These are phyloP conservation scores for Blastocystis sp. DNA, from an alignment of 352 stramenopile species.

Conservation along the genomic window DNA sequence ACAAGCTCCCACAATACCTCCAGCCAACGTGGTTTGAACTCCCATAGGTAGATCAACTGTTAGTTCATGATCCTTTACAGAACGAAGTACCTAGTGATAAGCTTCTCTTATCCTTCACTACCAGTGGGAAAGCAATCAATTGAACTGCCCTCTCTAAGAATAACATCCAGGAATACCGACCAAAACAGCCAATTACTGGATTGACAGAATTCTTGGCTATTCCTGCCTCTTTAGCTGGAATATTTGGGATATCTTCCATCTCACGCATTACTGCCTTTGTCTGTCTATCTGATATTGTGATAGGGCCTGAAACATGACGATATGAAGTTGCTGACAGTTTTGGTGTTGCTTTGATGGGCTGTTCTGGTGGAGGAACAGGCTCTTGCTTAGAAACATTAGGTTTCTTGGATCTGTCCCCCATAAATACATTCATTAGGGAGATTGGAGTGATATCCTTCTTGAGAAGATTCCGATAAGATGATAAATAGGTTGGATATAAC, in stretches of 20 bases:
- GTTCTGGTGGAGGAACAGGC: background rate
- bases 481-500: slow-evolving; percentile 49
- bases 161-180: slow-evolving; percentile 10
- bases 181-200: slow-evolving; percentile 1
- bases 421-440: background rate
- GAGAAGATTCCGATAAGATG: background rate
- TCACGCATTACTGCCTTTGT: background rate
- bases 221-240: background rate
- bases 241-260: background rate
- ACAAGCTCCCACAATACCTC: background rate
- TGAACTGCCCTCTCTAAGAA: background rate
- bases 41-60: background rate
- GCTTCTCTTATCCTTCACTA: background rate
- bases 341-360: background rate
- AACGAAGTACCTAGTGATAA: background rate
- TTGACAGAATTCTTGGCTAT: background rate
- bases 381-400: background rate
- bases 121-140: background rate
- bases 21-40: background rate
- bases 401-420: background rate
- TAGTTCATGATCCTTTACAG: background rate
- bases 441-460: slow-evolving; percentile 8
- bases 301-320: background rate
- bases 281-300: background rate
- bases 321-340: background rate